phyloP scores from a whole-genome alignment of 2,329 filamentous ascomycete genomes.

The Stagonosporopsis tanaceti region DNA sequence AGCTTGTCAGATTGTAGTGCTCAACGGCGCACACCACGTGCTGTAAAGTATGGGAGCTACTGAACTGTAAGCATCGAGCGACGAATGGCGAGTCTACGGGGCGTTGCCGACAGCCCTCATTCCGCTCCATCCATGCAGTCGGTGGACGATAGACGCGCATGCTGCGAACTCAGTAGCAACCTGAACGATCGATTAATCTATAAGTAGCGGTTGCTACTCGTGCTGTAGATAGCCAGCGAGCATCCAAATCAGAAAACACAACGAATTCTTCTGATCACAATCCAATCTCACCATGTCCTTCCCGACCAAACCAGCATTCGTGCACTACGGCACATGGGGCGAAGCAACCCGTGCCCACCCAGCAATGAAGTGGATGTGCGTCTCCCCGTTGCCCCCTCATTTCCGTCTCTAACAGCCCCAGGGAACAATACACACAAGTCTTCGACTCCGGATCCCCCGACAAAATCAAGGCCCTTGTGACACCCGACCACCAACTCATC shows the following conservation, averaged over 20 bases:
- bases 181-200: background rate
- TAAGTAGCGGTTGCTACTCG: background rate
- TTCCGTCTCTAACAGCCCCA: background rate
- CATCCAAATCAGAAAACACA: background rate
- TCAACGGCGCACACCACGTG: conserved; percentile 1
- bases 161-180: background rate
- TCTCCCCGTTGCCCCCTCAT: background rate
- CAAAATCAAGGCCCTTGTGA: conserved; percentile 5
- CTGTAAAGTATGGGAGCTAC: background rate
- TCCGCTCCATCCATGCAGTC: background rate
- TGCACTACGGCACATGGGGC: conserved; percentile 21
- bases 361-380: conserved; percentile 25
- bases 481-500: conserved; percentile 11
- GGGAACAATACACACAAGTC: conserved; percentile 21
- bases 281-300: conserved; percentile 16
- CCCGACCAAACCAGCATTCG: conserved; percentile 21
- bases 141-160: background rate
- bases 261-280: background rate
- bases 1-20: background rate
- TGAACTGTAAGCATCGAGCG: background rate
- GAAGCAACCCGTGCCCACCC: conserved; percentile 21
- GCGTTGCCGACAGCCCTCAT: background rate
- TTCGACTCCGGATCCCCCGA: conserved; percentile 18
- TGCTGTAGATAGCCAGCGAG: background rate
- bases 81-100: background rate